Conservation (phyloP, 805 yeast species). For the Starmera dryadoides region DNA sequence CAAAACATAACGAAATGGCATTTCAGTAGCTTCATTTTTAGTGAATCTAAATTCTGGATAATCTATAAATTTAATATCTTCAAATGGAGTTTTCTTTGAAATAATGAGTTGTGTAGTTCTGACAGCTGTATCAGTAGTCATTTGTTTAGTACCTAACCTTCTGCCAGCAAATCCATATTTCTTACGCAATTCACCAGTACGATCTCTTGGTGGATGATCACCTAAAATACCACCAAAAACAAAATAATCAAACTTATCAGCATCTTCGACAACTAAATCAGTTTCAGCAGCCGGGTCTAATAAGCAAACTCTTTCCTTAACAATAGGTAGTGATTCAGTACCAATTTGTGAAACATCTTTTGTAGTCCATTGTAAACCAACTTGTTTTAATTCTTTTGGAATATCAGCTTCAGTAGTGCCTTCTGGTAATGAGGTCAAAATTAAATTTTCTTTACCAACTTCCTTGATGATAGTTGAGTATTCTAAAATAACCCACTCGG, state of each 20-base stretch:
- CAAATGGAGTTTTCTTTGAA: constrained; percentile 50
- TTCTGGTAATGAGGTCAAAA: constrained; percentile 69
- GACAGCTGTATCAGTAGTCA: constrained; percentile 97
- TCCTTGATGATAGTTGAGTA: constrained; percentile 78
- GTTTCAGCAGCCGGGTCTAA: constrained; percentile 81
- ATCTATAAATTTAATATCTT: constrained; percentile 77
- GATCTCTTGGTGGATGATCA: constrained; percentile 84
- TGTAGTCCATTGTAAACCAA: constrained; percentile 79
- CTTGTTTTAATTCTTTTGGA: constrained; percentile 48
- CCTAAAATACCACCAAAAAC: constrained; percentile 96
- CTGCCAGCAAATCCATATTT: constrained; percentile 84
- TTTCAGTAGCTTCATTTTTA: constrained; percentile 88
- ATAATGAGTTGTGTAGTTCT: constrained; percentile 81
- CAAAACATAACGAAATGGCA: constrained; percentile 91
- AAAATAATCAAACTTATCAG: constrained; percentile 66
- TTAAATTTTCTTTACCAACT: constrained; percentile 69
- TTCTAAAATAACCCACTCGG: constrained; percentile 91
- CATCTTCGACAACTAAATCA: constrained; percentile 71
- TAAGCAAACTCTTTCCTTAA: constrained; percentile 61
- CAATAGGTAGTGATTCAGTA: constrained; percentile 28
- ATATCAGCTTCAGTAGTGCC: constrained; percentile 54
- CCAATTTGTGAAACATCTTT: constrained; percentile 50
- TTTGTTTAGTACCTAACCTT: constrained; percentile 80
- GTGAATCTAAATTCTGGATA: constrained; percentile 89
- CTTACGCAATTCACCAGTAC: constrained; percentile 80